phyloP scores from a whole-genome alignment of 1,139 yeast species.

The Kluyveromyces marxianus region DNA sequence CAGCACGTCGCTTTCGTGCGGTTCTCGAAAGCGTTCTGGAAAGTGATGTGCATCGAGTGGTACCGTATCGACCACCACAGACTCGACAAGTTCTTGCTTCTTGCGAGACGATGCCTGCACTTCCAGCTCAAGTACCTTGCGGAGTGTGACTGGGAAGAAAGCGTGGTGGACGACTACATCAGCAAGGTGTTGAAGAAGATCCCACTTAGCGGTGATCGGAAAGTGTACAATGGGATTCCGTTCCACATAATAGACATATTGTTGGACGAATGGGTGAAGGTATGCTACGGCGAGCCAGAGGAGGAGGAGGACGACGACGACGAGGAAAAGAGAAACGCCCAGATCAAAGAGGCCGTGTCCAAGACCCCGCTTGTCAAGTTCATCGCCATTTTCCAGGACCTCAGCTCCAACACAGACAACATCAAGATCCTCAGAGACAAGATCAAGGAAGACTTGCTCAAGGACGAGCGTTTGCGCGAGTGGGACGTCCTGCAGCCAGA shows the following conservation, averaged over 20 bases:
- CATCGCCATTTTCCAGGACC: constrained; percentile 49
- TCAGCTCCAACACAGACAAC: constrained; percentile 40
- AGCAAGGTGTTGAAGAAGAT: constrained; percentile 35
- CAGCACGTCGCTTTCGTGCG: constrained; percentile 30
- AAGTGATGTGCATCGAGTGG: constrained; percentile 77
- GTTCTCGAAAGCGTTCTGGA: constrained; percentile 78
- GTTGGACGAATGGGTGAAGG: constrained; percentile 73
- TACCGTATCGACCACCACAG: constrained; percentile 74
- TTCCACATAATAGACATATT: constrained; percentile 80
- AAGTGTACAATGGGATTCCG: constrained; percentile 69
- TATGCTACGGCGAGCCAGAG: constrained; percentile 42
- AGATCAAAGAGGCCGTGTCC: constrained; percentile 30
- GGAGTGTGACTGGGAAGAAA: constrained; percentile 48
- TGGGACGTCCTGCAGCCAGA: constrained; percentile 49
- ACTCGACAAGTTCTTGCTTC: constrained; percentile 75
- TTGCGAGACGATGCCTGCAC: constrained; percentile 69
- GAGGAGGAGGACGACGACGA: constrained; percentile 35
- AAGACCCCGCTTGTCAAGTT: constrained; percentile 49
- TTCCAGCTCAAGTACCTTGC: constrained; percentile 55
- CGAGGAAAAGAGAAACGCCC: constrained; percentile 20
- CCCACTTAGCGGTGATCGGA: constrained; percentile 52
- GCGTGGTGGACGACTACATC: constrained; percentile 40
- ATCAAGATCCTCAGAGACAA: constrained; percentile 61
- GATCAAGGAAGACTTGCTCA: constrained; percentile 57
- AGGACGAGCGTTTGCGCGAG: constrained; percentile 51